Evolutionary conservation across 2,329 filamentous ascomycete species (phyloP).

Genomic region (Pezicula neosporulosa): DNA sequence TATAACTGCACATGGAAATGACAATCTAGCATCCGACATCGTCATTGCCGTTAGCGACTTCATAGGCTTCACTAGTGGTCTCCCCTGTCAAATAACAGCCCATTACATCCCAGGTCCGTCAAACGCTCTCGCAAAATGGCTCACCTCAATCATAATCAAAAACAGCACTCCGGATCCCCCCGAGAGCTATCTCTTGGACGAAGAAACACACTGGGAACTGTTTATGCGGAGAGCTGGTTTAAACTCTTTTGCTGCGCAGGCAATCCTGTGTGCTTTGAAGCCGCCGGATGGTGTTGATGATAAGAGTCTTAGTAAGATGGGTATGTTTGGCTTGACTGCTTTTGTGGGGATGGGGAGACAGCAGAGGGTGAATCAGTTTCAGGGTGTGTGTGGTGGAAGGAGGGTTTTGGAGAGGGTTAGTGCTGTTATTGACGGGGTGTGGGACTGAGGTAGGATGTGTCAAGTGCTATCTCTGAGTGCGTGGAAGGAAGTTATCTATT

Average conservation of each 20-base stretch:
- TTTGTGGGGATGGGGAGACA: constrained; percentile 54
- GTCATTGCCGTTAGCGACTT: constrained; percentile 26
- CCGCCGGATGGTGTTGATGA: constrained; percentile 21
- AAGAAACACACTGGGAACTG: constrained; percentile 65
- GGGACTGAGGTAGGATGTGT: constrained; percentile 10
- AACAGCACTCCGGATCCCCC: constrained; percentile 2
- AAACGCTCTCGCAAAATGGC: constrained; percentile 50
- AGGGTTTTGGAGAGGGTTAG: constrained; percentile 50
- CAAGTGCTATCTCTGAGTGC: not conserved
- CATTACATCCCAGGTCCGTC: constrained; percentile 48
- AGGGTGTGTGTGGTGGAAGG: constrained; percentile 47
- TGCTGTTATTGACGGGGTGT: constrained; percentile 42
- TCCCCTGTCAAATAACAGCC: constrained; percentile 36
- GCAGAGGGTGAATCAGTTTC: constrained; percentile 48
- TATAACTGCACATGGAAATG: constrained; percentile 30
- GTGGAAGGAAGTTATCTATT: no score
- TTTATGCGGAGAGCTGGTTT: constrained; percentile 64
- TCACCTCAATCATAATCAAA: constrained; percentile 47
- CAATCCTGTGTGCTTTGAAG: constrained; percentile 49
- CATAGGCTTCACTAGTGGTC: constrained; percentile 23
- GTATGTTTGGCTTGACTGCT: constrained; percentile 41
- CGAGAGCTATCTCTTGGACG: constrained; percentile 36
- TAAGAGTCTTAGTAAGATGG: constrained; percentile 12
- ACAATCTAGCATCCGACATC: constrained; percentile 18
- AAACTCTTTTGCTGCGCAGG: constrained; percentile 70